Base-by-base conservation (phyloP, 106 monocot genomes). In the Dendrobium officinale region DNA sequence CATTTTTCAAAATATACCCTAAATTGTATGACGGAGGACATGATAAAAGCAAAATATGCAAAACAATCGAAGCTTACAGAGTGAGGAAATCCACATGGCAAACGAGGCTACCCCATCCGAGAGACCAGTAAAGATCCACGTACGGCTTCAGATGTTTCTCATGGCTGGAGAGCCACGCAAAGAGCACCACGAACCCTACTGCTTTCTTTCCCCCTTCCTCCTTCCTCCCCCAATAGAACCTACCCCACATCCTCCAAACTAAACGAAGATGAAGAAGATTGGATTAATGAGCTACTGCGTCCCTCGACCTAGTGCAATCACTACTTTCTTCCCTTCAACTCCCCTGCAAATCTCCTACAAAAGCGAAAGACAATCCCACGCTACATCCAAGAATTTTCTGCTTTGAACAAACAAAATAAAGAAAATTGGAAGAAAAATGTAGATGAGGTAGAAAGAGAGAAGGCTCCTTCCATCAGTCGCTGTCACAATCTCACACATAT, bases 101-200 rank as follows among this genome's bases (percentile, higher is more conserved):
- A 42, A 96, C 81, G 66, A 96, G 83, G 54, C 86, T 88, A 42
- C 86, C 88, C 95, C 95, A 96, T 27, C 95, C 95, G 27, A 89
- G 78, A 16, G 93, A 93, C 43, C 80, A 83, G 79, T 89, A 96
- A 79, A 96, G 91, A 75, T 85, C 83, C 44, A 89, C 75, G 75
- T 83, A 90, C 43, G 89, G 85, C 86, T 40, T 86, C 82, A 96
- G 68, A 55, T 91, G 82, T 80, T 67, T 85, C 82, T 93, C 95
- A 77, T 93, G 82, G 85, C 95, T 91, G 83, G 89, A 91, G 47
- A 89, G 49, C 95, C 95, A 96, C 33, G 89, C 91, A 81, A 93
- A 96, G 27, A 91, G 82, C 78, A 93, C 93, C 44, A 87, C 89
- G 67, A 93, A 81, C 76, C 95, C 95, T 82, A 84, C 85, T 83